phyloP scores from a whole-genome alignment of 129 eudicot species.

The Deinandra increscens region DNA sequence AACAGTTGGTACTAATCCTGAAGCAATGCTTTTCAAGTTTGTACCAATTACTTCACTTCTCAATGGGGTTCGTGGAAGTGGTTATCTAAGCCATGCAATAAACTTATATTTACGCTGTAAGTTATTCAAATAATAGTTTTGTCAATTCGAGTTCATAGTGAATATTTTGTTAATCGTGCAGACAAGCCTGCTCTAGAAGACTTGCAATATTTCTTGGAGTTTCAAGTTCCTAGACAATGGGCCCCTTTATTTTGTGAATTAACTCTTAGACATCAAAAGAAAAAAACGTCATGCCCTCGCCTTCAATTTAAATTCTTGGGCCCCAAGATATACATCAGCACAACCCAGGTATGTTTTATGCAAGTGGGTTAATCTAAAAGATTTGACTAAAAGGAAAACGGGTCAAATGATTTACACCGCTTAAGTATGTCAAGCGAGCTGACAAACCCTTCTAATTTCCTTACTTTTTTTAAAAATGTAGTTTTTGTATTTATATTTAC shows the following conservation, averaged over 20 bases:
- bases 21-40: slow-evolving; percentile 27
- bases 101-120: slow-evolving; percentile 32
- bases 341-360: slow-evolving; percentile 22
- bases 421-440: neutral
- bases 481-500: too few relatives aligned
- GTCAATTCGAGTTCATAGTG: neutral
- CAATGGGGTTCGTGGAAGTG: slow-evolving; percentile 29
- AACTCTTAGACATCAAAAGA: slow-evolving; percentile 28
- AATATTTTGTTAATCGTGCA: neutral
- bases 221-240: slow-evolving; percentile 34
- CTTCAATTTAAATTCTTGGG: slow-evolving; percentile 24
- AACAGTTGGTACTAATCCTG: slow-evolving; percentile 27
- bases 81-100: slow-evolving; percentile 29
- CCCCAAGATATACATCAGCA: slow-evolving; percentile 25
- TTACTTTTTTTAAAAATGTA: too few relatives aligned
- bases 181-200: slow-evolving; percentile 27
- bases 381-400: neutral
- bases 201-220: slow-evolving; percentile 27
- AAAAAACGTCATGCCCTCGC: slow-evolving; percentile 27
- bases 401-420: neutral
- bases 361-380: neutral
- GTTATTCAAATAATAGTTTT: neutral
- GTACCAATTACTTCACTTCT: slow-evolving; percentile 33
- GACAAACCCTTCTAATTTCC: too few relatives aligned
- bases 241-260: slow-evolving; percentile 25